Base-by-base conservation (phyloP, 2,329 filamentous ascomycete species). In the Curvularia eragrostidis region DNA sequence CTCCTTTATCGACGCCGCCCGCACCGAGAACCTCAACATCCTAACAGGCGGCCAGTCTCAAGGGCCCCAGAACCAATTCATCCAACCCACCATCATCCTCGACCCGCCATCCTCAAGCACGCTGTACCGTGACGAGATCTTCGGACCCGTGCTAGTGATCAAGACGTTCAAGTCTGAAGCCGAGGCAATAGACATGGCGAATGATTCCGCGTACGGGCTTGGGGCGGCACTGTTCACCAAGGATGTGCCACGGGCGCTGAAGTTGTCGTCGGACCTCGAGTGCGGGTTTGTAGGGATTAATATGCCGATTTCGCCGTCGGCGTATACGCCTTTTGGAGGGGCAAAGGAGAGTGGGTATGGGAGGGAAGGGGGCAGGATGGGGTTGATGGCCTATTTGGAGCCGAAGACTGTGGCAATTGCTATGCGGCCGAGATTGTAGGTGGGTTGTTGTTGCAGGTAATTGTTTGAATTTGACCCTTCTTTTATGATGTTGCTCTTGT, bases 101-200 rank as follows among this genome's bases (percentile, higher is more conserved):
- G 42, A 53, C 34, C 51, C 51, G 6, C 41, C 41, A 23, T 21
- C 30, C 23, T 38, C 44, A 19, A 48, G 51, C 44, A 36, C 41
- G 23, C 41, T 44, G 19, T 47, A 47, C 30, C 51, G 51, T 13
- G 51, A 75, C 26, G 71, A 75, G 54, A 71, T 75, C 28, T 76
- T 75, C 47, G 74, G 74, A 0, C 74, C 72, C 6, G 70, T 75
- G 4, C 42, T 72, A 19, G 60, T 49, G 2, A 66, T 76, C 9
- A 53, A 63, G 38, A 70, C 69, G 24, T 76, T 76, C 54, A 64
- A 68, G 43, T 74, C 73, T 0, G 72, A 75, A 59, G 69, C 71
- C 21, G 73, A 75, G 43, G 73, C 66, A 5, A 59, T 76, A 8
- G 64, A 65, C 44, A 38, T 74, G 23, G 73, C 73, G 1, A 75